Percentiles rank a stretch among this genome's conserved stretches.
Conservation (phyloP, 1,139 yeast genomes). For the Casaregolazyma suthepensis region DNA sequence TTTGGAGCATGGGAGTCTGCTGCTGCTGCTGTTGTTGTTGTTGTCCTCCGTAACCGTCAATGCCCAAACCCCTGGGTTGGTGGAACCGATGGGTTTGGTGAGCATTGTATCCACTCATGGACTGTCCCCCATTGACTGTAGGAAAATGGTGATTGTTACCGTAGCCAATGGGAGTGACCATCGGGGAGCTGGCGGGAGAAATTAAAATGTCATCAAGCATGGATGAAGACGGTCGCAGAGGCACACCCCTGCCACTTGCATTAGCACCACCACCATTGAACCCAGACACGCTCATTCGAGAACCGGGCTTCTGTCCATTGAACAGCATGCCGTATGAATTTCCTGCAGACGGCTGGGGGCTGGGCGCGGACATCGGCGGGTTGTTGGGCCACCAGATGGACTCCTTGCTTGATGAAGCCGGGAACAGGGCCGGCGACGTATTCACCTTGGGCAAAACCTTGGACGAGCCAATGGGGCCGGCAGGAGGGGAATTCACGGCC, state of each 20-base stretch:
- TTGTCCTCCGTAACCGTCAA: slow-evolving; percentile 1
- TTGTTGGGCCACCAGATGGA: slow-evolving; percentile 11
- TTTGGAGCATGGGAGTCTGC: slow-evolving; percentile 6
- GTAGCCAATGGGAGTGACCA: slow-evolving; percentile 7
- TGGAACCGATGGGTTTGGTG: background rate
- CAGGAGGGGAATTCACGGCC: slow-evolving; percentile 8
- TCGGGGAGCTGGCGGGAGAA: slow-evolving; percentile 2
- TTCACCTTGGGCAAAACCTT: slow-evolving; percentile 8
- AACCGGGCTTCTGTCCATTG: background rate
- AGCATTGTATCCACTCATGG: background rate
- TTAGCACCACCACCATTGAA: background rate
- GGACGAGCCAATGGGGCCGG: slow-evolving; percentile 9
- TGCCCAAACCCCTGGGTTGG: slow-evolving; percentile 8
- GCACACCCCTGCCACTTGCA: background rate
- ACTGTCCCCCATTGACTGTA: background rate
- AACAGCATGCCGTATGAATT: slow-evolving; percentile 3
- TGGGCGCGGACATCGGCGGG: slow-evolving; percentile 1
- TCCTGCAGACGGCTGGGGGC: slow-evolving; percentile 4
- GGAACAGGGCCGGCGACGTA: slow-evolving; percentile 8
- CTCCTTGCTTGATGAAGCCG: slow-evolving; percentile 12
- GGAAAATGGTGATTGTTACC: background rate
- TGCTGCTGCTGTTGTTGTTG: slow-evolving; percentile 7
- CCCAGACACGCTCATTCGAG: background rate
- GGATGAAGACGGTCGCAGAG: slow-evolving; percentile 2
- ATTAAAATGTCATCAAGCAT: slow-evolving; percentile 5